phyloP scores from a whole-genome alignment of 441 rosid genomes.

The Bruguiera hainesii region DNA sequence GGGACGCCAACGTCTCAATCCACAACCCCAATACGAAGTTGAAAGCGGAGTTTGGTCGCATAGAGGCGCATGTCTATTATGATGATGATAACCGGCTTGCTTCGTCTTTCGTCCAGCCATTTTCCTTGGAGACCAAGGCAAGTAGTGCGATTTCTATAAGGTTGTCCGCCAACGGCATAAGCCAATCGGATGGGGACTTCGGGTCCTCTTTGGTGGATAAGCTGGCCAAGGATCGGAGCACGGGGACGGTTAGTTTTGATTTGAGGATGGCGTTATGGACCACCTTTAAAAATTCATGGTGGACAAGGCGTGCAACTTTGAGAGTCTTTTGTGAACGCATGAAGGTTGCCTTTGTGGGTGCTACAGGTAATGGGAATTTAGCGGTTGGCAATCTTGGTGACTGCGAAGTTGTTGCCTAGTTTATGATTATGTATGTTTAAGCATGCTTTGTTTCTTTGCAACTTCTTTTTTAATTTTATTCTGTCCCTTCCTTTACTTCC shows the following conservation, averaged over 20 bases:
- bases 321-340: constrained; percentile 44
- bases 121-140: constrained; percentile 46
- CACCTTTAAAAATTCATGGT: constrained; percentile 43
- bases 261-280: constrained; percentile 36
- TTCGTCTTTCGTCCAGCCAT: constrained; percentile 31
- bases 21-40: constrained; percentile 67
- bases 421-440: too few relatives aligned
- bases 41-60: constrained; percentile 32
- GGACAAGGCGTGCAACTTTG: constrained; percentile 38
- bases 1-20: constrained; percentile 45
- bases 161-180: constrained; percentile 25
- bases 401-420: constrained; percentile 33
- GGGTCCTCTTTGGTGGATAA: constrained; percentile 20
- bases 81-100: constrained; percentile 18
- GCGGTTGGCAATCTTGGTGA: constrained; percentile 23
- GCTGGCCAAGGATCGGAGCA: constrained; percentile 33
- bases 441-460: too few relatives aligned
- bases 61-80: constrained; percentile 27
- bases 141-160: constrained; percentile 23
- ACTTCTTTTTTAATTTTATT: too few relatives aligned
- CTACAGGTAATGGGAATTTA: constrained; percentile 32
- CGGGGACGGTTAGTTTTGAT: constrained; percentile 41
- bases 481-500: too few relatives aligned
- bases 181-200: constrained; percentile 27
- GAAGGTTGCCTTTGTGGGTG: constrained; percentile 28